Percentiles rank a stretch among this genome's conserved stretches.
These are phyloP conservation scores for Centella asiatica DNA, from an alignment of 129 eudicot genomes.

Conservation along the genomic window DNA sequence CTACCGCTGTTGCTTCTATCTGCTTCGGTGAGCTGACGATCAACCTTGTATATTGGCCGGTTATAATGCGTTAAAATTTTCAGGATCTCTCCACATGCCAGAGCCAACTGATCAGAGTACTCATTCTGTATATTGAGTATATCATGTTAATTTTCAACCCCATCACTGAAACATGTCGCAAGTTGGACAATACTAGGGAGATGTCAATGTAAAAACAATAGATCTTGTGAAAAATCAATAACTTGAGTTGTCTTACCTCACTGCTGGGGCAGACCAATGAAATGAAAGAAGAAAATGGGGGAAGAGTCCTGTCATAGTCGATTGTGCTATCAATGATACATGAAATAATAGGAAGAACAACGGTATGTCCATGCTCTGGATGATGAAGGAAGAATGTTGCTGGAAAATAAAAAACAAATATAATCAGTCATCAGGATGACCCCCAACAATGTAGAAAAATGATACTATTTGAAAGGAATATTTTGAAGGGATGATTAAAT, in stretches of 20 bases:
- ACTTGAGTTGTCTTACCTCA: conserved; percentile 41
- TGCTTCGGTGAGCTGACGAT: conserved; percentile 38
- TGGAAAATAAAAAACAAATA: conserved; percentile 26
- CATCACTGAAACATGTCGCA: neutral
- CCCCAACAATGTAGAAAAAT: conserved; percentile 1
- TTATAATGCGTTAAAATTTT: conserved; percentile 89
- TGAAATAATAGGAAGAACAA: conserved; percentile 82
- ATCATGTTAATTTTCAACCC: neutral
- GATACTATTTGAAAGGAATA: neutral
- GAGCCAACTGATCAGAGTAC: conserved; percentile 97
- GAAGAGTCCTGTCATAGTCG: conserved; percentile 64
- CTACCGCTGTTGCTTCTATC: conserved; percentile 65
- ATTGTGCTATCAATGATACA: conserved; percentile 77
- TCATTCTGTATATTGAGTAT: conserved; percentile 52
- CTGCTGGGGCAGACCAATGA: conserved; percentile 69
- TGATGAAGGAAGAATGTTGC: conserved; percentile 95
- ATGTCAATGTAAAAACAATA: neutral
- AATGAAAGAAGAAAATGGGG: conserved; percentile 90
- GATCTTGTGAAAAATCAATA: neutral
- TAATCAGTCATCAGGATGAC: conserved; percentile 5
- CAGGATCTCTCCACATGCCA: conserved; percentile 94
- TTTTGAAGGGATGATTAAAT: neutral
- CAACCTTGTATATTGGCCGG: conserved; percentile 78
- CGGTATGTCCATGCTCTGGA: conserved; percentile 96
- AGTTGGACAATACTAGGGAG: neutral